A percentile compares a stretch with the other conserved stretches of the same genome.
These are phyloP conservation scores for Strigomonas galati DNA, from an alignment of 208 protist species.

Conservation along the genomic window DNA sequence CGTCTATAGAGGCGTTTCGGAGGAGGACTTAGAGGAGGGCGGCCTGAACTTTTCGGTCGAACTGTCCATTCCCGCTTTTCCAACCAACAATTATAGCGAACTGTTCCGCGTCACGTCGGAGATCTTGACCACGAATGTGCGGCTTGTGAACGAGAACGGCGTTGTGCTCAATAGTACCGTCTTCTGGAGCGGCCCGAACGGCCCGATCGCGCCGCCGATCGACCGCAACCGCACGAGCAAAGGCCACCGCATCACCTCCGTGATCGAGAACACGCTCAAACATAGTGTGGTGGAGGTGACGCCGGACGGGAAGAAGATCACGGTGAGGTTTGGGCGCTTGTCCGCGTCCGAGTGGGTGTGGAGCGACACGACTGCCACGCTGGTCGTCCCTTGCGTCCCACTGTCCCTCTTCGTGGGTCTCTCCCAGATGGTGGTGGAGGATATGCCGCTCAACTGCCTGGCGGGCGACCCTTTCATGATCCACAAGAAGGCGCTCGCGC, in stretches of 20 bases:
- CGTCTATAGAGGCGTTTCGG: constrained; percentile 53
- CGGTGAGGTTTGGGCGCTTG: constrained; percentile 26
- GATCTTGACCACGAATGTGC: constrained; percentile 37
- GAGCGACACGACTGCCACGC: constrained; percentile 22
- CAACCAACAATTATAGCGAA: constrained; percentile 27
- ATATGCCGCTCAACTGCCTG: constrained; percentile 50
- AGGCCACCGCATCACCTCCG: constrained; percentile 11
- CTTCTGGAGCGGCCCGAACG: constrained; percentile 8
- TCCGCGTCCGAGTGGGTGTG: constrained; percentile 23
- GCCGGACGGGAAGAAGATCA: constrained; percentile 28
- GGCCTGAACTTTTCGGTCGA: constrained; percentile 54
- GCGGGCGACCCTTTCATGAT: constrained; percentile 50
- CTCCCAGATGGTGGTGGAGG: constrained; percentile 21
- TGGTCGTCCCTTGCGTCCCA: constrained; percentile 62
- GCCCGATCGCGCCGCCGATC: background rate
- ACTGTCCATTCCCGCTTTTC: constrained; percentile 55
- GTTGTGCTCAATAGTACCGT: constrained; percentile 23
- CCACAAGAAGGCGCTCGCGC: constrained; percentile 28
- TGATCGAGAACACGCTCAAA: constrained; percentile 28
- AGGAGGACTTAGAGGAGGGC: constrained; percentile 34
- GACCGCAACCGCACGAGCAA: background rate
- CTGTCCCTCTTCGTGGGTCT: constrained; percentile 39
- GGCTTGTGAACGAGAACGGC: constrained; percentile 35
- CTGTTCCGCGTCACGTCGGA: constrained; percentile 28
- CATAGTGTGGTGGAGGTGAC: constrained; percentile 35